These are phyloP conservation scores for Tulasnella sp. DNA, from an alignment of 768 basidiomycete genomes.

Conservation along the genomic window DNA sequence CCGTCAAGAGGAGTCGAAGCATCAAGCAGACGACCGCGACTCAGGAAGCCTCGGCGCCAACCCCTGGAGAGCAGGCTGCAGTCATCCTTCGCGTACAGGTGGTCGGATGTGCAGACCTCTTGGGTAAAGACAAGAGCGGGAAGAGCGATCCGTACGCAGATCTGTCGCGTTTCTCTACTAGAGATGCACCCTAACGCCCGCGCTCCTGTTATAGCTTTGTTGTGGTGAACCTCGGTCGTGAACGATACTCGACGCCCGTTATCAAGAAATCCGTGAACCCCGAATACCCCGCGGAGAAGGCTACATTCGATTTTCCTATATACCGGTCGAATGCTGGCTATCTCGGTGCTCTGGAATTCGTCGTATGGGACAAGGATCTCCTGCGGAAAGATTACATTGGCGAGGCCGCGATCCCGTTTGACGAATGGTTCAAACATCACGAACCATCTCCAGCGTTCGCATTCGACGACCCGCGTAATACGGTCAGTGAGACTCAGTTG, in stretches of 20 bases:
- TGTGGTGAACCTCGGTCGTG: slow-evolving; percentile 62
- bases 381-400: slow-evolving; percentile 92
- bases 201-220: slow-evolving; percentile 59
- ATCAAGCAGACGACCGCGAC: not conserved
- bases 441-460: slow-evolving; percentile 45
- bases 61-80: slow-evolving; percentile 58
- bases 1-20: slow-evolving; percentile 19
- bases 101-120: slow-evolving; percentile 62
- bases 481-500: slow-evolving; percentile 51
- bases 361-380: slow-evolving; percentile 91
- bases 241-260: slow-evolving; percentile 71
- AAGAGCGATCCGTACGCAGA: slow-evolving; percentile 68
- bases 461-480: slow-evolving; percentile 68
- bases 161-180: not conserved
- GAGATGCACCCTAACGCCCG: not conserved
- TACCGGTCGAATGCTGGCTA: slow-evolving; percentile 74
- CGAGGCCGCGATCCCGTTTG: slow-evolving; percentile 76
- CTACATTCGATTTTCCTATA: slow-evolving; percentile 89
- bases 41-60: not conserved
- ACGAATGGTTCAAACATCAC: slow-evolving; percentile 73
- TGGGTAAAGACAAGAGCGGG: slow-evolving; percentile 68
- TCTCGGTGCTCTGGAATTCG: slow-evolving; percentile 76
- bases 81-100: slow-evolving; percentile 71
- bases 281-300: slow-evolving; percentile 62
- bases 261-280: slow-evolving; percentile 74